phyloP scores from a whole-genome alignment of 495 filamentous ascomycete species.

The Penicillium tannophilum region DNA sequence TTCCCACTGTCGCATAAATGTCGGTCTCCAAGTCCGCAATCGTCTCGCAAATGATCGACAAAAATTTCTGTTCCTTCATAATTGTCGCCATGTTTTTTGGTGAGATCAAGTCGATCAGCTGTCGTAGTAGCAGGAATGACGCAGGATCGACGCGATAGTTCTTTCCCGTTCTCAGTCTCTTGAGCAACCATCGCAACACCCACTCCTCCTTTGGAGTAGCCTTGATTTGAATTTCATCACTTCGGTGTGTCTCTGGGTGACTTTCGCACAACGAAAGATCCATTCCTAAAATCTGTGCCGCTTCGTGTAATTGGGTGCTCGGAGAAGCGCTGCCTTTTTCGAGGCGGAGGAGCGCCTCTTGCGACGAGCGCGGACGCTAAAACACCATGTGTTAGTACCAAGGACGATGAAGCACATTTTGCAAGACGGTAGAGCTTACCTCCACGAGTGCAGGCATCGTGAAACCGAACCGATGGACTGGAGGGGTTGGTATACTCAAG shows the following conservation, averaged over 20 bases:
- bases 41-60: conserved; percentile 42
- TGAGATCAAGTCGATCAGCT: conserved; percentile 50
- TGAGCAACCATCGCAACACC: conserved; percentile 68
- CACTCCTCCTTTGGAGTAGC: conserved; percentile 62
- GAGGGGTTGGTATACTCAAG: conserved; percentile 15
- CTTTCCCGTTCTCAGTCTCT: conserved; percentile 52
- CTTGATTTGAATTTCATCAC: conserved; percentile 27
- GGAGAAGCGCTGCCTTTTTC: conserved; percentile 52
- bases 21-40: conserved; percentile 43
- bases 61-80: conserved; percentile 53
- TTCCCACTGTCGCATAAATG: conserved; percentile 34
- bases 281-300: conserved; percentile 51
- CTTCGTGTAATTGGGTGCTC: conserved; percentile 44
- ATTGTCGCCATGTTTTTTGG: conserved; percentile 49
- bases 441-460: conserved; percentile 46
- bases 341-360: conserved; percentile 53
- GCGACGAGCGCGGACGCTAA: conserved; percentile 47
- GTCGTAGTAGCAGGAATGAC: conserved; percentile 52
- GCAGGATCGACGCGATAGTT: conserved; percentile 46
- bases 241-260: conserved; percentile 35
- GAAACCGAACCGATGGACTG: conserved; percentile 22
- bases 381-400: conserved; percentile 19
- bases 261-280: conserved; percentile 41
- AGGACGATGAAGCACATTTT: background rate
- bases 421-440: conserved; percentile 26